These are phyloP conservation scores for Pezizomycotina sp. DNA, from an alignment of 2,329 filamentous ascomycete genomes.

Conservation along the genomic window DNA sequence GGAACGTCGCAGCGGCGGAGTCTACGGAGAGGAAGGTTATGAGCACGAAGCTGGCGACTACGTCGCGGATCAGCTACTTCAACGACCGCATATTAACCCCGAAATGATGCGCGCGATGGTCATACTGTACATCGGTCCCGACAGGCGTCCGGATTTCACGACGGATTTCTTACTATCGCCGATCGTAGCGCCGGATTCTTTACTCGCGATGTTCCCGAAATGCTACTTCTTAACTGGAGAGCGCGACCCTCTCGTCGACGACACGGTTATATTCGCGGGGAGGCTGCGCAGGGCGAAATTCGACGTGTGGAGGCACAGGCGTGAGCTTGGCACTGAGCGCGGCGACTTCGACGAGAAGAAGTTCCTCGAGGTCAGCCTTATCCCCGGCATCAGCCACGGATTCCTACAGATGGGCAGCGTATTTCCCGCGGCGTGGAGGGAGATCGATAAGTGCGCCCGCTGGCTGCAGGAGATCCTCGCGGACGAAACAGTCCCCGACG, in stretches of 20 bases:
- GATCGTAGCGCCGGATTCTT: slow-evolving; percentile 66
- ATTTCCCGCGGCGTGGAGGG: slow-evolving; percentile 79
- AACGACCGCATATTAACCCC: slow-evolving; percentile 87
- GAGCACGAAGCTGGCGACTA: slow-evolving; percentile 77
- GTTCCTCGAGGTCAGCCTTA: slow-evolving; percentile 62
- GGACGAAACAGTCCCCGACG: slow-evolving; percentile 29
- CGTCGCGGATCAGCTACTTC: slow-evolving; percentile 96
- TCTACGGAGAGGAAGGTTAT: slow-evolving; percentile 29
- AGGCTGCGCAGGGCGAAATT: slow-evolving; percentile 66
- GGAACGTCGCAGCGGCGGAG: slow-evolving; percentile 22
- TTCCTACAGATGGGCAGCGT: slow-evolving; percentile 82
- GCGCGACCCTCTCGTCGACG: slow-evolving; percentile 85
- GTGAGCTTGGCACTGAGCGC: slow-evolving; percentile 39
- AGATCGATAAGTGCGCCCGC: slow-evolving; percentile 57
- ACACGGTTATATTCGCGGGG: slow-evolving; percentile 91
- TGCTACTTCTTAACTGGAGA: slow-evolving; percentile 90
- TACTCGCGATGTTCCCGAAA: slow-evolving; percentile 79
- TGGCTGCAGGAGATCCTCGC: slow-evolving; percentile 72
- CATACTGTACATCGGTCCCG: slow-evolving; percentile 86
- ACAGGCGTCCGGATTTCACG: slow-evolving; percentile 81
- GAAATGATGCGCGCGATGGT: slow-evolving; percentile 99
- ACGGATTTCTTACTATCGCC: slow-evolving; percentile 84
- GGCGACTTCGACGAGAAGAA: slow-evolving; percentile 53
- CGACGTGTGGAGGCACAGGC: slow-evolving; percentile 32
- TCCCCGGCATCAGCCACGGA: slow-evolving; percentile 81